A percentile compares a stretch with the other conserved stretches of the same genome.
Evolutionary conservation across 139 green algal genomes (phyloP).

Genomic region (Penium margaritaceum): DNA sequence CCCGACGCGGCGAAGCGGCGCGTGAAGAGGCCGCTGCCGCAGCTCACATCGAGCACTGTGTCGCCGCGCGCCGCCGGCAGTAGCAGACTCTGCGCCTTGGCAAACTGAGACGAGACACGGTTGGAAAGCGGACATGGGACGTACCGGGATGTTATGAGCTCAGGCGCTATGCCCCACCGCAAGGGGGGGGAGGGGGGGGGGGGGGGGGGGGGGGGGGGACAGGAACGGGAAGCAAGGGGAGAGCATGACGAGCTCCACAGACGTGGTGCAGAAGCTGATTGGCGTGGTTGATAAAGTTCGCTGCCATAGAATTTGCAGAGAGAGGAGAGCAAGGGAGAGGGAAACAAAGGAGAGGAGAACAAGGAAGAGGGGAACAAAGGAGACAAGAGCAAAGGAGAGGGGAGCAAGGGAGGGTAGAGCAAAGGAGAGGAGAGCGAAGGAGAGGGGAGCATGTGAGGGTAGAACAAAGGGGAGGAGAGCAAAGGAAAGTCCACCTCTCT

Average conservation of each 20-base stretch:
- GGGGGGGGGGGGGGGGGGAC: background rate
- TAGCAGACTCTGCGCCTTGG: conserved; percentile 12
- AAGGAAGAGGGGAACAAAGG: too few relatives aligned
- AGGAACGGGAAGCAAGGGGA: background rate
- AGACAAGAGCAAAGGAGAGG: too few relatives aligned
- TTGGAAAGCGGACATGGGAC: too few relatives aligned
- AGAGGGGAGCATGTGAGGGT: too few relatives aligned
- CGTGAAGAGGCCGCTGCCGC: conserved; percentile 82
- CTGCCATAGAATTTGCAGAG: background rate
- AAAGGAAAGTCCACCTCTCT: too few relatives aligned
- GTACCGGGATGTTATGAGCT: too few relatives aligned
- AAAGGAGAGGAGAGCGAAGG: too few relatives aligned
- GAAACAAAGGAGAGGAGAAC: background rate
- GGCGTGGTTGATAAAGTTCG: background rate
- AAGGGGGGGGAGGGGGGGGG: background rate
- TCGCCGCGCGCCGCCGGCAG: conserved; percentile 18
- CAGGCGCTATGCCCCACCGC: too few relatives aligned
- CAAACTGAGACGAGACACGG: too few relatives aligned
- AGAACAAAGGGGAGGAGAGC: too few relatives aligned
- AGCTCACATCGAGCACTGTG: conserved; percentile 81
- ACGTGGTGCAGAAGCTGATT: background rate
- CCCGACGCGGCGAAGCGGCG: conserved; percentile 65
- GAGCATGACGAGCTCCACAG: background rate
- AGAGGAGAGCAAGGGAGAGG: background rate
- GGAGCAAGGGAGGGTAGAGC: too few relatives aligned